A percentile compares a stretch with the other conserved stretches of the same genome.
Evolutionary conservation across 1,284 basidiomycete genomes (phyloP).

Genomic region (Ustilago loliicola): DNA sequence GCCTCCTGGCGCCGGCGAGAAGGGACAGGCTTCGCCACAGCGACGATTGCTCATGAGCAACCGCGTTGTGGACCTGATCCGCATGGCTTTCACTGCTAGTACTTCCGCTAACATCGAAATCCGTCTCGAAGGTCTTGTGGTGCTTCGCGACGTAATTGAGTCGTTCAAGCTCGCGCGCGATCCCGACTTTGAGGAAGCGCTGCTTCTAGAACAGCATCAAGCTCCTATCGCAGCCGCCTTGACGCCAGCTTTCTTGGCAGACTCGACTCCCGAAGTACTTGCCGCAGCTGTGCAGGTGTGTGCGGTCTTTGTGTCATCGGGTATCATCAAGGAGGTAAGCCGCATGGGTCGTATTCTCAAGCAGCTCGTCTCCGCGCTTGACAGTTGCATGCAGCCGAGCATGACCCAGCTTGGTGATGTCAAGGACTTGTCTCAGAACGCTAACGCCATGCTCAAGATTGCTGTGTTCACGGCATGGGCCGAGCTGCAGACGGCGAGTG

Average conservation of each 20-base stretch:
- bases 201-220: slow-evolving; percentile 97
- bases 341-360: slow-evolving; percentile 96
- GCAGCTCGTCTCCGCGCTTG: slow-evolving; percentile 82
- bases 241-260: slow-evolving; percentile 95
- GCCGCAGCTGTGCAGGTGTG: slow-evolving; percentile 93
- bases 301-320: slow-evolving; percentile 93
- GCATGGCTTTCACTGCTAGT: slow-evolving; percentile 96
- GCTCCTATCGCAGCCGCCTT: slow-evolving; percentile 97
- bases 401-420: slow-evolving; percentile 89
- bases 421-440: slow-evolving; percentile 88
- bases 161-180: slow-evolving; percentile 88
- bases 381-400: slow-evolving; percentile 78
- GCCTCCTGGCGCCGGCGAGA: slow-evolving; percentile 76
- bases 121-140: slow-evolving; percentile 88
- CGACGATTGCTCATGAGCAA: slow-evolving; percentile 77
- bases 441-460: slow-evolving; percentile 92
- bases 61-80: slow-evolving; percentile 91
- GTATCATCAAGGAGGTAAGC: slow-evolving; percentile 89
- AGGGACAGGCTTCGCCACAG: slow-evolving; percentile 72
- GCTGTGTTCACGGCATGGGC: slow-evolving; percentile 97
- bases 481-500: slow-evolving; percentile 85
- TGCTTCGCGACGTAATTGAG: slow-evolving; percentile 93
- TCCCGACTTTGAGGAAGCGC: slow-evolving; percentile 89
- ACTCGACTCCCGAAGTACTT: slow-evolving; percentile 94
- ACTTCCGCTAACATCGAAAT: slow-evolving; percentile 96